Percentiles rank a stretch among this genome's conserved stretches.
Conservation (phyloP, 176 grass and related monocot species). For the Luzula sylvatica region DNA sequence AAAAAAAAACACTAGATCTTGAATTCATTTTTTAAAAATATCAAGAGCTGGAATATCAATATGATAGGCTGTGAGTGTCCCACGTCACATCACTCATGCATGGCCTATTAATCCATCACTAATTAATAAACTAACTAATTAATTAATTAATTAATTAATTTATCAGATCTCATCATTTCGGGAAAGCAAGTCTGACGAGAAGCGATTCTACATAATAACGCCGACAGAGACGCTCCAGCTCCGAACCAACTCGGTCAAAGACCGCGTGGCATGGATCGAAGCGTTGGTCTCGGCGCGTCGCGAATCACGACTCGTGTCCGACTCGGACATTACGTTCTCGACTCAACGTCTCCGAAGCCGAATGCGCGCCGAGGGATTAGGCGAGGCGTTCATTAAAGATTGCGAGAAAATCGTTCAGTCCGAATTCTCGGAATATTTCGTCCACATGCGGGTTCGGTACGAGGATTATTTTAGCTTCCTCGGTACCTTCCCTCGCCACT, state of each 20-base stretch:
- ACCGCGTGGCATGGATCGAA: slow-evolving; percentile 85
- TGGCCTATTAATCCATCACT: too few species aligned
- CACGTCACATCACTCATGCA: slow-evolving; percentile 29
- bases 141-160: too few species aligned
- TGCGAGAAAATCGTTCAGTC: slow-evolving; percentile 81
- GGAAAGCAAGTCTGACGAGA: slow-evolving; percentile 91
- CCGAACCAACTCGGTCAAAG: slow-evolving; percentile 63
- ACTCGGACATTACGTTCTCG: slow-evolving; percentile 47
- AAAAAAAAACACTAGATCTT: neutral
- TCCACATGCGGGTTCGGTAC: slow-evolving; percentile 46
- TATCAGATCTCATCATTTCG: slow-evolving; percentile 86
- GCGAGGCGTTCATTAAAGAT: slow-evolving; percentile 59
- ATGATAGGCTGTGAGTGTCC: slow-evolving; percentile 1
- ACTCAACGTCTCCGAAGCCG: slow-evolving; percentile 62
- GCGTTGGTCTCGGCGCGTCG: slow-evolving; percentile 65
- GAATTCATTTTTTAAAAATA: neutral
- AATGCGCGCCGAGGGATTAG: slow-evolving; percentile 67
- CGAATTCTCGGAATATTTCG: slow-evolving; percentile 67
- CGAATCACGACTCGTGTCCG: slow-evolving; percentile 39
- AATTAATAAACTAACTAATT: too few species aligned
- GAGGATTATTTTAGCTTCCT: slow-evolving; percentile 66
- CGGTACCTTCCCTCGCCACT: slow-evolving; percentile 43
- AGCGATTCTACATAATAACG: slow-evolving; percentile 82
- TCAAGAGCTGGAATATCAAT: slow-evolving; percentile 14
- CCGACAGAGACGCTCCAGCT: slow-evolving; percentile 80